A percentile compares a stretch with the other conserved stretches of the same genome.
These are phyloP conservation scores for Scedosporium minutisporum DNA, from an alignment of 2,329 filamentous ascomycete species.

Conservation along the genomic window DNA sequence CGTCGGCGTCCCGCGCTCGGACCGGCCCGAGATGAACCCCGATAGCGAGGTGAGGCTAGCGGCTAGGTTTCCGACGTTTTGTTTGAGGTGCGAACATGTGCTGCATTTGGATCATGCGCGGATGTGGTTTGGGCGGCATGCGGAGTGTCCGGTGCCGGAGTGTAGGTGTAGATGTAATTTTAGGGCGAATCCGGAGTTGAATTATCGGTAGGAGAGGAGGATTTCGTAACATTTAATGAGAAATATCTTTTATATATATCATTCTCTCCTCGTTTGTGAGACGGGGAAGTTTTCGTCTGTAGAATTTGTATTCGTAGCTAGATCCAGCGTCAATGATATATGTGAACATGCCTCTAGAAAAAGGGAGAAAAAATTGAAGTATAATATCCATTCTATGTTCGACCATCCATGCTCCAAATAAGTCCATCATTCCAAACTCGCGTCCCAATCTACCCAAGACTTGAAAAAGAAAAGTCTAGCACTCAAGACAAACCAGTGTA, in stretches of 20 bases:
- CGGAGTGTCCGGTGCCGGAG: slow-evolving; percentile 59
- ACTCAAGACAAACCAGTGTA: not conserved
- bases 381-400: not conserved
- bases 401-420: not conserved
- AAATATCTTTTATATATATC: no score
- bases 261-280: no score
- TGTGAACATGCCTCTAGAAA: no score
- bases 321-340: no score
- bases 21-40: slow-evolving; percentile 41
- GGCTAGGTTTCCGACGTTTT: slow-evolving; percentile 58
- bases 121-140: slow-evolving; percentile 56
- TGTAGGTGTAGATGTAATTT: slow-evolving; percentile 58
- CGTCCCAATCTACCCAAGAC: not conserved
- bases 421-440: slow-evolving; percentile 3
- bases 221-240: no score
- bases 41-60: slow-evolving; percentile 37
- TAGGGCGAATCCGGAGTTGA: slow-evolving; percentile 48
- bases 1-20: slow-evolving; percentile 53
- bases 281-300: no score
- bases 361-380: no score
- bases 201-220: slow-evolving; percentile 28
- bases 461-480: not conserved
- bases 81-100: slow-evolving; percentile 58
- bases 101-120: slow-evolving; percentile 58
- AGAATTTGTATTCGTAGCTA: no score